phyloP scores from a whole-genome alignment of 352 stramenopile genomes.

The Peronospora tabacina region DNA sequence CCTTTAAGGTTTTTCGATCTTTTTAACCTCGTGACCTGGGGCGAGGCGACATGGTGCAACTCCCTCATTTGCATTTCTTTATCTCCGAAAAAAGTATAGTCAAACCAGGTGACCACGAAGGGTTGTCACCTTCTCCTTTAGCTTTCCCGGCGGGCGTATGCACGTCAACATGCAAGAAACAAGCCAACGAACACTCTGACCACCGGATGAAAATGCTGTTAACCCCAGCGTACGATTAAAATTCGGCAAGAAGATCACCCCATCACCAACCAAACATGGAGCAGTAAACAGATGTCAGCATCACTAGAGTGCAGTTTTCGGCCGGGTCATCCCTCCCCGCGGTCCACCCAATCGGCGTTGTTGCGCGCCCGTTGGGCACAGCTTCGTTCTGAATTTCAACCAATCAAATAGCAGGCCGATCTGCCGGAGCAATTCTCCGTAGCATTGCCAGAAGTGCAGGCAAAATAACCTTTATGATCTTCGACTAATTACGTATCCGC shows the following conservation, averaged over 20 bases:
- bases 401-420: conserved; percentile 13
- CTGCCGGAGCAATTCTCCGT: conserved; percentile 35
- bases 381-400: conserved; percentile 2
- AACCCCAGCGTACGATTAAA: not conserved
- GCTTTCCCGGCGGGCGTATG: not conserved
- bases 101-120: conserved; percentile 5
- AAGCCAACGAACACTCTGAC: not conserved
- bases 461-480: conserved; percentile 53
- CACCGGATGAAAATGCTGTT: not conserved
- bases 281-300: not conserved
- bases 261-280: conserved; percentile 1
- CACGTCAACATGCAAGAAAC: too few relatives aligned
- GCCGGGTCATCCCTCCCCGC: conserved; percentile 15
- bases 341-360: conserved; percentile 10
- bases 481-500: conserved; percentile 75
- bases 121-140: not conserved
- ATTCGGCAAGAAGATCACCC: not conserved
- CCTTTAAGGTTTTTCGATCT: conserved; percentile 26
- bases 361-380: conserved; percentile 9
- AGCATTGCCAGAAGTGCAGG: conserved; percentile 54
- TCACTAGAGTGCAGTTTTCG: not conserved
- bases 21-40: not conserved
- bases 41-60: conserved; percentile 26
- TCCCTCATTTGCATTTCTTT: conserved; percentile 14
- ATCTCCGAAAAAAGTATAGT: not conserved